Base-by-base conservation (phyloP, 495 filamentous ascomycete genomes). In the Hypoxylon fragiforme region DNA sequence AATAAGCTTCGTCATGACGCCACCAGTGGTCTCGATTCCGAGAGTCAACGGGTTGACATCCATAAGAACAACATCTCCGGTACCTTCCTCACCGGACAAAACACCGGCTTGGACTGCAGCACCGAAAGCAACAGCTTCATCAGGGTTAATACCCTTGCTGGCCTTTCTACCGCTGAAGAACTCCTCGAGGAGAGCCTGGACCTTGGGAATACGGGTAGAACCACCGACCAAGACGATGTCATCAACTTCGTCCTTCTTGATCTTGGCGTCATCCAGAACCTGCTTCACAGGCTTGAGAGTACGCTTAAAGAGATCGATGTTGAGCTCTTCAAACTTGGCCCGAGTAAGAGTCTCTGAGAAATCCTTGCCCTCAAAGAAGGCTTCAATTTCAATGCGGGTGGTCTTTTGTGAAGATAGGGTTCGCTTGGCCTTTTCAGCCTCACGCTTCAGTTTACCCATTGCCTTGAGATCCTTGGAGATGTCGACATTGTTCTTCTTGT, bases 341-440 rank as follows among this genome's bases (percentile, higher is more conserved):
- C 94, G 90, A 69, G 94, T 97, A 40, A 98, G 83, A 51, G 92
- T 97, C 84, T 97, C 94, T 47, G 89, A 95, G 82, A 99, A 97
- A 74, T 99, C 95, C 64, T 95, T 85, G 76, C 95, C 95, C 57
- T 94, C 85, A 77, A 90, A 87, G 85, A 99, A 95, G 58, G 91
- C 86, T 74, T 99, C 95, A 57, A 99, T 97, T 76, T 99, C 95
- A 61, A 99, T 89, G 66, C 91, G 89, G 62, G 92, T 94, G 57
- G 91, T 94, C 91, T 94, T 97, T 79, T 96, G 91, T 67, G 91
- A 95, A 70, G 95, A 97, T 41, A 99, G 86, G 60, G 92, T 97
- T 70, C 95, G 89, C 88, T 99, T 99, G 75, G 95, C 95, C 85
- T 97, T 97, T 81, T 99, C 94, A 65, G 96, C 94, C 75, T 97